Base-by-base conservation (phyloP, 345 rosid species). In the Durio zibethinus region DNA sequence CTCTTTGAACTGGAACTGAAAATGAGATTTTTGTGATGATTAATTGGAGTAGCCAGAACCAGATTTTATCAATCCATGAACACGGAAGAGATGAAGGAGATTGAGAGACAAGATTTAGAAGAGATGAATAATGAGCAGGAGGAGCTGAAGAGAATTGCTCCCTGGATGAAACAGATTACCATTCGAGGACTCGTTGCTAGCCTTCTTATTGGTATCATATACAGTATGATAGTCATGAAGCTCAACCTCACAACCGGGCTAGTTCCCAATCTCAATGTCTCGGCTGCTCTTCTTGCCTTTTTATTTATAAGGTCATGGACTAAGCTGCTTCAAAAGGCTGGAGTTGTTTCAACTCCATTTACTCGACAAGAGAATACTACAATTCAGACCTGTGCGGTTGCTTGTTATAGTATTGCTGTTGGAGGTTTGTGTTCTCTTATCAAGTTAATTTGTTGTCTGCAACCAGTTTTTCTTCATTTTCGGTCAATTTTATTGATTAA, bases 191-290 rank as follows among this genome's bases (percentile, higher is more conserved):
- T 96, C 25, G 25, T 93, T 10, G 90, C 97, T 1, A 91, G 99
- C 72, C 29, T 90, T 50, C 78, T 64, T 6, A 96, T 96, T 73
- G 99, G 99, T 2, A 59, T 84, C 78, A 84, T 96, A 0, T 96
- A 93, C 87, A 93, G 98, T 81, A 89, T 96, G 50, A 92, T 96
- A 65, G 97, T 93, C 42, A 88, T 80, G 87, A 96, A 96, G 84
- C 89, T 96, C 63, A 96, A 92, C 74, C 91, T 96, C 12, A 96
- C 97, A 20, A 94, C 99, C 7, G 99, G 98, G 18, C 82, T 96
- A 40, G 97, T 96, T 40, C 99, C 99, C 10, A 96, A 93, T 80
- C 93, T 96, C 72, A 96, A 96, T 62, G 97, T 96, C 84, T 96
- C 99, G 47, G 97, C 97, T 35, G 99, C 99, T 62, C 94, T 96